Percentiles rank a stretch among this genome's conserved stretches.
Evolutionary conservation across 2,329 filamentous ascomycete species (phyloP).

Genomic region (Pseudocercospora fuligena): DNA sequence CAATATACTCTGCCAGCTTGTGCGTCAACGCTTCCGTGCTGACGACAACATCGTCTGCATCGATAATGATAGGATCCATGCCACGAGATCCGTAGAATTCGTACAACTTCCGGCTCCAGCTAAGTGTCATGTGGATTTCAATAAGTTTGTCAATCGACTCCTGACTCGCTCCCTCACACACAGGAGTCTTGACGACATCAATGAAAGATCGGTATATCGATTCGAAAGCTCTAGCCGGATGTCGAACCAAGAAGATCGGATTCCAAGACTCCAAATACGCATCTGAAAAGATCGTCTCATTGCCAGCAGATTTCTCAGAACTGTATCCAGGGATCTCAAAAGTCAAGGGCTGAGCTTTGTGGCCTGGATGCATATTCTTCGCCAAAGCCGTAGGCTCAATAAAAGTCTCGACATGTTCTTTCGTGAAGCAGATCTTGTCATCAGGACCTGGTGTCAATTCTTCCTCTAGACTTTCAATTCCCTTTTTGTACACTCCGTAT

Average conservation of each 20-base stretch:
- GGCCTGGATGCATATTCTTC: not conserved
- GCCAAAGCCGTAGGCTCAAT: conserved; percentile 8
- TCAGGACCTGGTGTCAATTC: not conserved
- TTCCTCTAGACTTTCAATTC: not conserved
- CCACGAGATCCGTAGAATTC: conserved; percentile 15
- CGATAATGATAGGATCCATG: conserved; percentile 8
- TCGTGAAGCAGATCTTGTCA: conserved; percentile 5
- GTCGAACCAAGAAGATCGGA: conserved; percentile 14
- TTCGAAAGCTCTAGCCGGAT: conserved; percentile 16
- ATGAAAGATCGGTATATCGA: conserved; percentile 3
- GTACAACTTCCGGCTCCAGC: conserved; percentile 12
- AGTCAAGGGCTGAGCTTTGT: conserved; percentile 1
- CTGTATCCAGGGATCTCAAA: conserved; percentile 12
- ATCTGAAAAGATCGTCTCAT: conserved; percentile 10
- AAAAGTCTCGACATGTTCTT: conserved; percentile 13
- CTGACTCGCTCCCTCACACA: not conserved
- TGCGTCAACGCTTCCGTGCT: conserved; percentile 4
- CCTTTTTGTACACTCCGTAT: not conserved
- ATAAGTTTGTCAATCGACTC: not conserved
- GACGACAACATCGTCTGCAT: conserved; percentile 15
- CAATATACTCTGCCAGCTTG: conserved; percentile 13
- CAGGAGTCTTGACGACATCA: conserved; percentile 10
- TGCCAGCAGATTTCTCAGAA: conserved; percentile 8
- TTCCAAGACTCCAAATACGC: conserved; percentile 15
- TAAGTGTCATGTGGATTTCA: not conserved